phyloP scores from a whole-genome alignment of 306 rosid genomes.

The Lablab purpureus region DNA sequence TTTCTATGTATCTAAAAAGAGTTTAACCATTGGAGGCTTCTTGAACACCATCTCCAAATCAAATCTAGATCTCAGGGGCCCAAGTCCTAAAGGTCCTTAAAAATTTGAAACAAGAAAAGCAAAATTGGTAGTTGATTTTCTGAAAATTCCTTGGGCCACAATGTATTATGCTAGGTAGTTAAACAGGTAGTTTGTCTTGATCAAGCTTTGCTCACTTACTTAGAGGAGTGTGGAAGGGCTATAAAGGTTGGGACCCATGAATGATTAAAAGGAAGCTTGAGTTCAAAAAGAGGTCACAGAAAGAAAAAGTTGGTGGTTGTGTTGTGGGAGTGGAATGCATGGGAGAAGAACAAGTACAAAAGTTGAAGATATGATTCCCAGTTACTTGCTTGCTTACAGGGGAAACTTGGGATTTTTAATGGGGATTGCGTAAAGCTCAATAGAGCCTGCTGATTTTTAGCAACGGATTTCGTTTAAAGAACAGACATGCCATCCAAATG shows the following conservation, averaged over 20 bases:
- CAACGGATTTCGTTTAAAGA: constrained; percentile 38
- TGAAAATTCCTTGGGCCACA: constrained; percentile 19
- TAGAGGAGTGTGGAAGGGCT: background rate
- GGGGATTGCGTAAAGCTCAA: constrained; percentile 71
- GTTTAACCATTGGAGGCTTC: background rate
- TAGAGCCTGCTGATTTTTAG: constrained; percentile 38
- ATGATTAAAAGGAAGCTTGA: constrained; percentile 42
- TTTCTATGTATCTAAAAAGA: background rate
- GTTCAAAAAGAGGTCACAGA: constrained; percentile 26
- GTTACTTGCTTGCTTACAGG: constrained; percentile 55
- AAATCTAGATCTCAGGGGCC: background rate
- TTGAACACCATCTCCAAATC: background rate
- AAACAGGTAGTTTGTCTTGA: constrained; percentile 31
- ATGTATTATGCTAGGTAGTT: constrained; percentile 30
- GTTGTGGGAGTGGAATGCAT: constrained; percentile 30
- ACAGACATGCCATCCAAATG: constrained; percentile 47
- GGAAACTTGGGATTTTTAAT: constrained; percentile 56
- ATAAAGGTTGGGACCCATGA: constrained; percentile 41
- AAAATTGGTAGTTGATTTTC: background rate
- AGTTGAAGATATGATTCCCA: constrained; percentile 49
- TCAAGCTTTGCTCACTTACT: constrained; percentile 16
- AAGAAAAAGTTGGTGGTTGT: constrained; percentile 32
- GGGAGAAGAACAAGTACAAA: constrained; percentile 42
- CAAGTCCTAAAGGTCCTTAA: background rate
- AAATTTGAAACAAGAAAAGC: background rate